phyloP scores from a whole-genome alignment of 2,329 filamentous ascomycete genomes.

The Talaromyces amestolkiae region DNA sequence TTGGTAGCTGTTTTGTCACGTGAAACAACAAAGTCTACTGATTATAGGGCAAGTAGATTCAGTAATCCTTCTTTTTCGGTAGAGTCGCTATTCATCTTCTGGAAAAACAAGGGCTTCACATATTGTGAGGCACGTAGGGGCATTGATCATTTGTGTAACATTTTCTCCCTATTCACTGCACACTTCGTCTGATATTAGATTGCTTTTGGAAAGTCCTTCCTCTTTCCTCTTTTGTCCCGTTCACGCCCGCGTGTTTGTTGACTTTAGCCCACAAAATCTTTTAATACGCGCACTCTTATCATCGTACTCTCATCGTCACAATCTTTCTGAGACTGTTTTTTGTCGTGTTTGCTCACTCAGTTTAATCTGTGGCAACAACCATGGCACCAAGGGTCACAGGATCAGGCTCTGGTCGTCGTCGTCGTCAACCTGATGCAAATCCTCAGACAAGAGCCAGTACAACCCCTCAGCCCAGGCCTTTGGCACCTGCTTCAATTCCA shows the following conservation, averaged over 20 bases:
- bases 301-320: background rate
- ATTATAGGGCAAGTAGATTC: background rate
- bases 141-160: too few relatives aligned
- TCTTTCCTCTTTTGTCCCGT: slow-evolving; percentile 18
- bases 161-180: background rate
- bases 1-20: background rate
- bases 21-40: background rate
- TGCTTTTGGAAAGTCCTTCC: slow-evolving; percentile 18
- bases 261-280: background rate
- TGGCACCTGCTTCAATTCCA: background rate
- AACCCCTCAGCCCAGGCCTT: background rate
- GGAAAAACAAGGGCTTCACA: background rate
- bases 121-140: too few relatives aligned
- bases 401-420: background rate
- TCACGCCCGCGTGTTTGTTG: background rate
- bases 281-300: background rate
- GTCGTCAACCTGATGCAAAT: background rate
- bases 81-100: too few relatives aligned
- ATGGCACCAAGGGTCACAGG: background rate
- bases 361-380: background rate
- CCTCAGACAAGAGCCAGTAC: background rate
- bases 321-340: background rate
- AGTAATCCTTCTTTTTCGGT: too few relatives aligned
- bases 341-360: background rate
- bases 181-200: background rate